Evolutionary conservation across 495 filamentous ascomycete genomes (phyloP).

Genomic region (Hypoxylon perforatum): DNA sequence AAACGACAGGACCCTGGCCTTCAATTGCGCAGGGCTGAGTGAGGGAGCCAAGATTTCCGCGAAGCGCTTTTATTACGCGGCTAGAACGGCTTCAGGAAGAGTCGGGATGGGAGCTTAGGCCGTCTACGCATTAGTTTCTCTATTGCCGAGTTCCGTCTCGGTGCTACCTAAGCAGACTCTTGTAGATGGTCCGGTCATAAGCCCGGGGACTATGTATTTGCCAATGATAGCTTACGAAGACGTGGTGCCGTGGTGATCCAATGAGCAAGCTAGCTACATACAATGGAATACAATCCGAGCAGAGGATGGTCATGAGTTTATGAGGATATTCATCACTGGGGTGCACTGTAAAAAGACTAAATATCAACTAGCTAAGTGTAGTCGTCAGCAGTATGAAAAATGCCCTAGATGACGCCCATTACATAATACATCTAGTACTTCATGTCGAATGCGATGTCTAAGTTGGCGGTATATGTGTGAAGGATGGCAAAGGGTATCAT

Average conservation of each 20-base stretch:
- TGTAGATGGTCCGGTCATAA: no score
- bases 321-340: background rate
- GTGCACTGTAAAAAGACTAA: background rate
- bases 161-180: background rate
- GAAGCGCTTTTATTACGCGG: slow-evolving; percentile 9
- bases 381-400: slow-evolving; percentile 3
- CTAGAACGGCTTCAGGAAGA: slow-evolving; percentile 25
- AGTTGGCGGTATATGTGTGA: background rate
- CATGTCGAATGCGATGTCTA: slow-evolving; percentile 1
- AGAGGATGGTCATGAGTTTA: background rate
- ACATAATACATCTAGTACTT: background rate
- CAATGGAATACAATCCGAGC: no score
- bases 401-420: background rate
- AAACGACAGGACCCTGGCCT: slow-evolving; percentile 10
- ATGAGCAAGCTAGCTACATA: slow-evolving; percentile 6
- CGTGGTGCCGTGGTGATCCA: background rate
- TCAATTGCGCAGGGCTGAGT: slow-evolving; percentile 28
- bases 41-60: slow-evolving; percentile 9
- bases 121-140: background rate
- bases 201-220: background rate
- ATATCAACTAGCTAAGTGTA: background rate
- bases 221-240: background rate
- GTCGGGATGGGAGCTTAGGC: background rate
- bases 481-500: slow-evolving; percentile 15
- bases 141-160: slow-evolving; percentile 19